phyloP scores from a whole-genome alignment of 768 basidiomycete genomes.

The Rhizopogon salebrosus region DNA sequence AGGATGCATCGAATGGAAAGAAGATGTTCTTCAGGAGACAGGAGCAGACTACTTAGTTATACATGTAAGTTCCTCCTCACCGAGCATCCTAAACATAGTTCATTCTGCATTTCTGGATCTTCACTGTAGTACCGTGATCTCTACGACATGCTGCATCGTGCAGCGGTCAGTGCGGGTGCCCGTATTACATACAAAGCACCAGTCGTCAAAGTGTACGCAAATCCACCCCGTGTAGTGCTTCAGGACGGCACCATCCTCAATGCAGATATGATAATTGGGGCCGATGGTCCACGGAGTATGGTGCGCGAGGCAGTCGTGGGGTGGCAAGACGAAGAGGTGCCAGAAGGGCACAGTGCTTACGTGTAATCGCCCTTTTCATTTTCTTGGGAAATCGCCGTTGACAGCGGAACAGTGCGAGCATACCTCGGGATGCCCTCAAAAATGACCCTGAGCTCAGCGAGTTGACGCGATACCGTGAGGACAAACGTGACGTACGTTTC shows the following conservation, averaged over 20 bases:
- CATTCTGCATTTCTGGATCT: not conserved
- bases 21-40: slow-evolving; percentile 44
- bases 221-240: slow-evolving; percentile 29
- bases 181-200: slow-evolving; percentile 40
- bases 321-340: slow-evolving; percentile 23
- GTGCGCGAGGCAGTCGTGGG: slow-evolving; percentile 31
- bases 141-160: slow-evolving; percentile 41
- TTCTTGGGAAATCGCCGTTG: slow-evolving; percentile 2
- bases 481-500: slow-evolving; percentile 17
- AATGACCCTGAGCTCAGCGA: slow-evolving; percentile 39
- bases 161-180: slow-evolving; percentile 45
- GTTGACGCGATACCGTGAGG: slow-evolving; percentile 19
- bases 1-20: slow-evolving; percentile 43
- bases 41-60: slow-evolving; percentile 51
- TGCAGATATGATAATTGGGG: slow-evolving; percentile 56
- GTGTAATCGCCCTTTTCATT: slow-evolving; percentile 26
- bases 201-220: slow-evolving; percentile 30
- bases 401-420: slow-evolving; percentile 28
- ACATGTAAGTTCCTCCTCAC: slow-evolving; percentile 29
- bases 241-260: slow-evolving; percentile 40
- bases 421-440: slow-evolving; percentile 38
- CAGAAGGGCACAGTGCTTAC: slow-evolving; percentile 37
- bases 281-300: slow-evolving; percentile 53
- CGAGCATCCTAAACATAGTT: not conserved
- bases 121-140: slow-evolving; percentile 47